Evolutionary conservation across 345 rosid species (phyloP).

Genomic region (Gossypioides kirkii): DNA sequence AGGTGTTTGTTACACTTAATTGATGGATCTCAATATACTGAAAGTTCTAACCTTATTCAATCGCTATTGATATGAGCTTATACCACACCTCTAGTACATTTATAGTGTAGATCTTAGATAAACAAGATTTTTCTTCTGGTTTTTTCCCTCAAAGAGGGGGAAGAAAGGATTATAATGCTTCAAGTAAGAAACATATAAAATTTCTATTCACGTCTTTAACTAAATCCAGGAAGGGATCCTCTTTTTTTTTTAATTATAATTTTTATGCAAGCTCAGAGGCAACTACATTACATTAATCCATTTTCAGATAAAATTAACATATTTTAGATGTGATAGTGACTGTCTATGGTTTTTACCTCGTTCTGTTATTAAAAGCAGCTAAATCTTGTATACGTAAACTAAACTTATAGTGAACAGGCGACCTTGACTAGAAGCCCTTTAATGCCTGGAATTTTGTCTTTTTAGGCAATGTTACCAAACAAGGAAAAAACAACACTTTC

Average conservation of each 20-base stretch:
- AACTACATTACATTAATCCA: neutral
- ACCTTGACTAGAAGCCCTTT: neutral
- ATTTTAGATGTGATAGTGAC: neutral
- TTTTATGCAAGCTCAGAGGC: neutral
- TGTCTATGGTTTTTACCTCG: neutral
- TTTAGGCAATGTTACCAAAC: neutral
- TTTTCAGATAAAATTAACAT: neutral
- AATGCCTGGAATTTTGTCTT: neutral
- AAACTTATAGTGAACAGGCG: neutral
- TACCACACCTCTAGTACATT: neutral
- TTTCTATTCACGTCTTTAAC: neutral
- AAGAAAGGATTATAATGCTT: neutral
- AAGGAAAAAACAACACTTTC: neutral
- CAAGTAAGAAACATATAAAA: neutral
- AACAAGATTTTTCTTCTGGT: neutral
- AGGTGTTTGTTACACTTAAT: constrained; percentile 42
- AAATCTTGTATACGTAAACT: neutral
- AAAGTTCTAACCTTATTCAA: neutral
- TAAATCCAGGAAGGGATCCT: neutral
- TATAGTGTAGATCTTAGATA: constrained; percentile 1
- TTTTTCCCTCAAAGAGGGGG: neutral
- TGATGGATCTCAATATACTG: neutral
- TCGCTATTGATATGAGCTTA: constrained; percentile 2
- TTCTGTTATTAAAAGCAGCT: neutral
- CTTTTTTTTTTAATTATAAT: neutral